Evolutionary conservation across 257 asterid species (phyloP), one percentile per base, ranked within the genome.

Genomic region (Leonotis leonurus): DNA sequence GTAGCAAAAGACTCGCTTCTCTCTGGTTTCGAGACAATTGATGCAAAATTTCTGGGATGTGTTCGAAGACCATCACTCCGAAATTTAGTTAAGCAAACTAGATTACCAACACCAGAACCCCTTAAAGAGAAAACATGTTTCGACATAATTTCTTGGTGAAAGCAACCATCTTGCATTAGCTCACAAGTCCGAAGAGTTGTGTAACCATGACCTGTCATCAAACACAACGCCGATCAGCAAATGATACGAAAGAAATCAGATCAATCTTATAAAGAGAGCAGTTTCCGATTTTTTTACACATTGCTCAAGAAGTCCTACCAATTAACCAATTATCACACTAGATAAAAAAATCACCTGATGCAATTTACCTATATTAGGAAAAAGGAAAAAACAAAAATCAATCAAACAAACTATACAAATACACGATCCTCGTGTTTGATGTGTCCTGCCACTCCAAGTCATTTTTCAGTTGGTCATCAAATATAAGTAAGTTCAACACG

Each of bases 1-100:
- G 51, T 66, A 41, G 95, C 82, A 74, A 89, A 92, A 13, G 71
- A 70, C 33, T 74, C 81, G 70, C 80, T 77, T 67, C 97, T 77
- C 68, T 61, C 74, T 25, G 85, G 66, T 44, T 49, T 35, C 24
- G 86, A 49, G 55, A 82, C 78, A 70, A 69, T 48, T 21, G 95
- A 88, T 69, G 84, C 75, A 75, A 84, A 49, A 66, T 62, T 49
- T 64, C 89, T 76, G 49, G 20, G 69, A 26, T 71, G 82, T 52
- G 57, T 48, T 68, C 41, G 63, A 35, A 66, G 68, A 45, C 70
- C 71, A 66, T 39, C 37, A 60, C 85, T 55, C 46, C 48, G 50
- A 62, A 40, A 50, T 61, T 65, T 64, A 57, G 62, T 61, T 25
- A 67, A 72, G 52, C 46, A 27, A 41, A 53, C 17, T 5, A 27